These are phyloP conservation scores for Colletotrichum scovillei DNA, from an alignment of 2,329 filamentous ascomycete species.

Conservation along the genomic window DNA sequence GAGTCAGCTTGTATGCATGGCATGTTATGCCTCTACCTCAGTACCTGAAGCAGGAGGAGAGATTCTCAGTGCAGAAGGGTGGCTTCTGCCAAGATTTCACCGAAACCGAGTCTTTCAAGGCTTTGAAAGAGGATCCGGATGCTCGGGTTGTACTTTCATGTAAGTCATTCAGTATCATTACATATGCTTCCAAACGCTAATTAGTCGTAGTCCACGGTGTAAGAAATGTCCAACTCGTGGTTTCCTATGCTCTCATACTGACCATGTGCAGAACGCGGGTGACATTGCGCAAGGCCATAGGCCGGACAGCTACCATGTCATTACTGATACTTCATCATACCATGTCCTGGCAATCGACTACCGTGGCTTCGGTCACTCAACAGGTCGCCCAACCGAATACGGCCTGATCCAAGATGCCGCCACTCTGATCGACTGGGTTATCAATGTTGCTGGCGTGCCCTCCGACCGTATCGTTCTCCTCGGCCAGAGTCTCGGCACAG, in stretches of 20 bases:
- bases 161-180: constrained; percentile 47
- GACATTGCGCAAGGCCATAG: constrained; percentile 84
- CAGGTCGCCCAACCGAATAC: constrained; percentile 81
- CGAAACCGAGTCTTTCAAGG: constrained; percentile 66
- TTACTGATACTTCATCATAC: constrained; percentile 78
- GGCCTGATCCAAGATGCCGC: constrained; percentile 85
- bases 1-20: constrained; percentile 87
- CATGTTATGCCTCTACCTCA: constrained; percentile 85
- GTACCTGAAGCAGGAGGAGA: constrained; percentile 77
- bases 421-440: constrained; percentile 78
- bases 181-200: not conserved
- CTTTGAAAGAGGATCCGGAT: constrained; percentile 72
- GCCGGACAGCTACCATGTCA: constrained; percentile 79
- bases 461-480: constrained; percentile 81
- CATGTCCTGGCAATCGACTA: constrained; percentile 94
- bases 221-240: constrained; percentile 48
- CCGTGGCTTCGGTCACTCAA: constrained; percentile 85
- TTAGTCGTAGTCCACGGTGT: constrained; percentile 69
- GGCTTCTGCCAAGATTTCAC: constrained; percentile 66
- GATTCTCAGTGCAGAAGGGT: constrained; percentile 63
- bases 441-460: constrained; percentile 72
- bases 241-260: not conserved
- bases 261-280: constrained; percentile 76
- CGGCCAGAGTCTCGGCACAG: constrained; percentile 90
- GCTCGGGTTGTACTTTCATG: constrained; percentile 74